Evolutionary conservation across 148 eudicot species (phyloP), one percentile per base, ranked within the genome.

Genomic region (Selenicereus undatus): DNA sequence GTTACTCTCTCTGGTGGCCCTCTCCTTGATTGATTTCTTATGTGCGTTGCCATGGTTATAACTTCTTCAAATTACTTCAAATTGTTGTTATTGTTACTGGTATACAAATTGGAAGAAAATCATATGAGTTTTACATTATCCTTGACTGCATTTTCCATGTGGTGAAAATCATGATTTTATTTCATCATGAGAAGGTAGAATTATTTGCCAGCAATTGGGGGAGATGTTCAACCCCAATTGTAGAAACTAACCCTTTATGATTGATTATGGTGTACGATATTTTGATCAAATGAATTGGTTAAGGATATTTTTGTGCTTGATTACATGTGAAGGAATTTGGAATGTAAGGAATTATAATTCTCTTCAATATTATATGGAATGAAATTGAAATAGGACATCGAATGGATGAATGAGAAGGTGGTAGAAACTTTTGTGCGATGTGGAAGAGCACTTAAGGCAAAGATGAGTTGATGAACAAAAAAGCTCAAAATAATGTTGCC

Each of bases 21-120:
- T 22, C 84, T 83, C 26, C 83, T 60, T 0, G 92, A 87, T 75
- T 82, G 86, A 52, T 85, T 72, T 81, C 84, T 78, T 17, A 80
- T 75, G 8, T 81, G 73, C 1, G 77, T 62, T 2, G 80, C 80
- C 86, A 84, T 84, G 9, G 2, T 32, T 22, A 66, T 29, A 27
- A 13, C 22, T 66, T 22, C 71, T 26, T 27, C 30, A 66, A 66
- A 9, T 50, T 1, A 20, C 68, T 48, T 27, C 18, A 79, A 48
- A 39, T 4, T 39, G 43, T 7, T 39, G 51, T 8, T 20, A 0
- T 30, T 24, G 42, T 18, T 1, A 16, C 24, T 26, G 24, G 26
- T 50, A 36, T 42, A 65, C 68, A 64, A 29, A 42, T 11, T 24
- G 22, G 12, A n/a, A 26, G n/a, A 50, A 51, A 30, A 60, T 24